Evolutionary conservation across 345 rosid species (phyloP).

Genomic region (Salix arbutifolia): DNA sequence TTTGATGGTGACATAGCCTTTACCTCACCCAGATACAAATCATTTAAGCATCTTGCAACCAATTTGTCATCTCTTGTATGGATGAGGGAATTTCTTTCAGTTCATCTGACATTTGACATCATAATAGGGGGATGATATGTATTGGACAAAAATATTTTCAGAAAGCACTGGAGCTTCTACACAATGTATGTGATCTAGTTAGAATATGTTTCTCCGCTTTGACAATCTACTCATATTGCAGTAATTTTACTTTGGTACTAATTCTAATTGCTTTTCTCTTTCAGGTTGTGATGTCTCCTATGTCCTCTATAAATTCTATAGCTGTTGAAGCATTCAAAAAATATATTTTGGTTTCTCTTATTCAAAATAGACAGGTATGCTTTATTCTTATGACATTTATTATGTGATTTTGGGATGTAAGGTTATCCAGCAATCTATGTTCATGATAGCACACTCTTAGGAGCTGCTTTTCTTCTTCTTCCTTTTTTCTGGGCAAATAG

Average conservation of each 20-base stretch:
- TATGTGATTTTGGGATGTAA: too few species aligned
- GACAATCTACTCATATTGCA: conserved; percentile 5
- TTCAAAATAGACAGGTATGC: conserved; percentile 73
- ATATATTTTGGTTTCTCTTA: conserved; percentile 69
- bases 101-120: conserved; percentile 6
- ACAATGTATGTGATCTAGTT: conserved; percentile 43
- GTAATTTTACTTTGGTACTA: neutral
- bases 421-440: too few species aligned
- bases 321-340: conserved; percentile 91
- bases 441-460: too few species aligned
- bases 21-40: too few species aligned
- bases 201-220: neutral
- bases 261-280: conserved; percentile 7
- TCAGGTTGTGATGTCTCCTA: conserved; percentile 91
- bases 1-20: too few species aligned
- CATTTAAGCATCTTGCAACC: too few species aligned
- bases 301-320: conserved; percentile 63
- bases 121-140: conserved; percentile 84
- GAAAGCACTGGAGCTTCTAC: conserved; percentile 90
- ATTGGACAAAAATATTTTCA: conserved; percentile 70
- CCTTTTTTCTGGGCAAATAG: neutral
- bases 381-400: neutral
- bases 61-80: too few species aligned
- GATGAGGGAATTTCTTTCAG: too few species aligned
- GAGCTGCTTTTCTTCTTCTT: too few species aligned